These are phyloP conservation scores for Fusarium sambucinum DNA, from an alignment of 2,329 filamentous ascomycete genomes.

Conservation along the genomic window DNA sequence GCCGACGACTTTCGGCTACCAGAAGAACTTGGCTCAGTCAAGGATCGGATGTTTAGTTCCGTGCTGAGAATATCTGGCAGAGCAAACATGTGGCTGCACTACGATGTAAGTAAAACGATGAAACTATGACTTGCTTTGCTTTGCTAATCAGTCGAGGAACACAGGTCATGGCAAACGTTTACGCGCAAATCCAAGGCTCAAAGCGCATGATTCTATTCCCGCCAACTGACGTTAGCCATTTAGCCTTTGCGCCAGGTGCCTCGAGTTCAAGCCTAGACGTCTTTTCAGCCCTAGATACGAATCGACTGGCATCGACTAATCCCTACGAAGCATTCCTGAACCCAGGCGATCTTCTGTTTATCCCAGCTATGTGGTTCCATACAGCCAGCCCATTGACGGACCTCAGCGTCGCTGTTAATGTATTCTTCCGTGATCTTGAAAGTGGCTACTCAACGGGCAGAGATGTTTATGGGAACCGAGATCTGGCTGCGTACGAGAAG, in stretches of 20 bases:
- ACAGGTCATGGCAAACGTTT: constrained; percentile 86
- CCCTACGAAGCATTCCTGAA: constrained; percentile 75
- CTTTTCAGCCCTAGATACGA: constrained; percentile 64
- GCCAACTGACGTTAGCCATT: constrained; percentile 76
- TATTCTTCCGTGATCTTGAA: constrained; percentile 83
- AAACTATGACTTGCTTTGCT: neutral
- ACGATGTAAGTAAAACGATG: constrained; percentile 71
- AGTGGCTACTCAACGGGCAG: constrained; percentile 77
- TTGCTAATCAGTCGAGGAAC: constrained; percentile 12
- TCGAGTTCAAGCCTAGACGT: constrained; percentile 85
- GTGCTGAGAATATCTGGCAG: constrained; percentile 82
- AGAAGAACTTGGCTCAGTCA: constrained; percentile 67
- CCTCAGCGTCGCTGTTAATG: constrained; percentile 84
- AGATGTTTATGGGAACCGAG: constrained; percentile 90
- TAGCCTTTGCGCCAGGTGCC: constrained; percentile 79
- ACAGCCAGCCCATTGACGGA: constrained; percentile 71
- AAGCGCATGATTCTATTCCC: constrained; percentile 84
- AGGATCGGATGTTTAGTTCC: constrained; percentile 78
- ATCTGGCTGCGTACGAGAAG: constrained; percentile 86
- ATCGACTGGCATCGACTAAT: constrained; percentile 62
- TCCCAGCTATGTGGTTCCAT: constrained; percentile 88
- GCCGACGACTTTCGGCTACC: constrained; percentile 78
- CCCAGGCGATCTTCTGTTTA: constrained; percentile 81
- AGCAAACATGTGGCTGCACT: constrained; percentile 91
- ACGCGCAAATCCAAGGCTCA: constrained; percentile 80